Evolutionary conservation across 1,284 basidiomycete species (phyloP), one percentile per base, ranked within the genome.

Genomic region (Entoloma clypeatum): DNA sequence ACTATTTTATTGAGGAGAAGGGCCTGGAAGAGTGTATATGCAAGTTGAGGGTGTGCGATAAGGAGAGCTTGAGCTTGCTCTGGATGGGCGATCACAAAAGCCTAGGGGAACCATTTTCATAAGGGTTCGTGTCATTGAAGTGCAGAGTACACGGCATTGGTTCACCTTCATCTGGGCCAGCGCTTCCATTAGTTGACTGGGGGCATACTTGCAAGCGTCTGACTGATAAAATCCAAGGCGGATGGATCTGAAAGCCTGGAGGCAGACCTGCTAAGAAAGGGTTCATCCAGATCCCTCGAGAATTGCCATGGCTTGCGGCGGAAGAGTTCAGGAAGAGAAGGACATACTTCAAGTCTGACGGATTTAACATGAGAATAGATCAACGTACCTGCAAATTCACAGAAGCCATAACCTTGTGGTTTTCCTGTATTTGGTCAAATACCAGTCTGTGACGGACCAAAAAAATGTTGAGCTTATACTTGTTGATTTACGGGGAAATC

Each of bases 371-470:
- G 51, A 51, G 43, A 64, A 62, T 55, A 59, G 60, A 65, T 58
- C 59, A 52, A 72, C 79, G 64, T 74, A 93, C 92, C 92, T 56
- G 88, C 84, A 62, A 92, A 97, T 75, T 96, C 92, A 69, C 93
- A 94, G 61, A 97, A 97, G 9, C 94, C 95, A 61, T 96, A 99
- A 10, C 96, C 95, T 66, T 91, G 92, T 36, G 93, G 90, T 63
- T 95, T 92, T 43, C 94, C 93, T 13, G 93, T 96, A 45, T 92
- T 88, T 91, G 75, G 69, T 99, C 95, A 65, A 93, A 97, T 39
- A 98, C 94, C 49, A 96, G 79, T 59, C 93, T 94, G 57, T 37
- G 41, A 39, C 37, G 39, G 23, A 41, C 37, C 29, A 18, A 19
- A 26, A 34, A 28, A 24, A 39, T 23, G 18, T 45, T 50, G 32